Conservation (phyloP, 2,329 filamentous ascomycete genomes). For the Nothomitra cinnamomea region DNA sequence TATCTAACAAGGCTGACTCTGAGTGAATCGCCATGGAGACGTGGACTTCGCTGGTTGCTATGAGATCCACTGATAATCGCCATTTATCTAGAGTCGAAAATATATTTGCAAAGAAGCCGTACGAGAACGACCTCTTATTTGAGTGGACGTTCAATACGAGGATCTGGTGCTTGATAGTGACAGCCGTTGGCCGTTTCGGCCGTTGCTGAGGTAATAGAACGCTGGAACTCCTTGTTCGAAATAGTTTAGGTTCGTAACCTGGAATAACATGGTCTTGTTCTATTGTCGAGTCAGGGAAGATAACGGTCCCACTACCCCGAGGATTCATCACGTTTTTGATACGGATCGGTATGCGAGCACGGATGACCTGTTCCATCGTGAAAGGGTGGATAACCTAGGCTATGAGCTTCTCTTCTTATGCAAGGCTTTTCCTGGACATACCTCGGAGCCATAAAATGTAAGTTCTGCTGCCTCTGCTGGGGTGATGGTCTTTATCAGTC, state of each 20-base stretch:
- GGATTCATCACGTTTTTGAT: conserved; percentile 91
- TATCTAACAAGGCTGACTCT: conserved; percentile 38
- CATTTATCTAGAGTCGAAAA: conserved; percentile 81
- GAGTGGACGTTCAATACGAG: conserved; percentile 96
- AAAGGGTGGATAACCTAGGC: conserved; percentile 84
- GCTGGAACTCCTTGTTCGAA: conserved; percentile 29
- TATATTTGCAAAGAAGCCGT: conserved; percentile 88
- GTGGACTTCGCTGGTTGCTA: conserved; percentile 91
- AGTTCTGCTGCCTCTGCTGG: conserved; percentile 90
- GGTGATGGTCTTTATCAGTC: conserved; percentile 73
- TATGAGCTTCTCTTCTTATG: neutral
- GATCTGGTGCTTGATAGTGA: conserved; percentile 95
- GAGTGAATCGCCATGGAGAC: conserved; percentile 94
- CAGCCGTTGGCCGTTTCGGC: conserved; percentile 39
- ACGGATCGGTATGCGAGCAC: conserved; percentile 65
- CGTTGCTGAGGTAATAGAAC: conserved; percentile 28
- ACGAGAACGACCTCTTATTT: conserved; percentile 88
- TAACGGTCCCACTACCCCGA: conserved; percentile 58
- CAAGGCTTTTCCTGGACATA: conserved; percentile 6
- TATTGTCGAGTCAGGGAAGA: conserved; percentile 55
- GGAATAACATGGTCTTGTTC: conserved; percentile 35
- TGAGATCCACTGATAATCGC: conserved; percentile 82
- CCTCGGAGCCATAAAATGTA: conserved; percentile 41
- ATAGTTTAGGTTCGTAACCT: conserved; percentile 40
- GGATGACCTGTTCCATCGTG: conserved; percentile 86